A percentile compares a stretch with the other conserved stretches of the same genome.
Conservation (phyloP, 345 rosid genomes). For the Lenwebbia sp. region DNA sequence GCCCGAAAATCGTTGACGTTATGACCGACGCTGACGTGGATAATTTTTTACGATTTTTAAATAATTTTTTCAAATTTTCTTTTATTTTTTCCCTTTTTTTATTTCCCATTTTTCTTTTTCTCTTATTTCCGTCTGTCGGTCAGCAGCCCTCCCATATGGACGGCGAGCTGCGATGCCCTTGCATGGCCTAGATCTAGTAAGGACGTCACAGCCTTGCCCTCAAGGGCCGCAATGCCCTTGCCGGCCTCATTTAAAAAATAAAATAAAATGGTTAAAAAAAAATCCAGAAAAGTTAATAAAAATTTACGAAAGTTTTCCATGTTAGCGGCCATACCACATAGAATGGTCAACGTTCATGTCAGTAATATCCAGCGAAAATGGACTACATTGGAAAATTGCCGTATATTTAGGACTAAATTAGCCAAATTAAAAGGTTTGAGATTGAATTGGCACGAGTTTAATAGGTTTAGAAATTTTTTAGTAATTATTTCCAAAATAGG, state of each 20-base stretch:
- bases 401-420: too few relatives aligned
- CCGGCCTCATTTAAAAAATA: background rate
- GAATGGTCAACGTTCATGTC: rapidly evolving
- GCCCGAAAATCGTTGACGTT: rapidly evolving
- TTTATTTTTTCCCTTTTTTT: rapidly evolving
- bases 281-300: background rate
- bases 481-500: background rate
- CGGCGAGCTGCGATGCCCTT: rapidly evolving
- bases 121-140: background rate
- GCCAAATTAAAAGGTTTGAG: rapidly evolving
- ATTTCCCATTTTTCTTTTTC: background rate
- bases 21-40: rapidly evolving
- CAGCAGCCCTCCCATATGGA: too few relatives aligned
- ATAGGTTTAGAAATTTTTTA: too few relatives aligned
- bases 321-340: background rate
- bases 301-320: rapidly evolving
- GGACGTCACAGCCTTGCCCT: rapidly evolving
- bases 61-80: too few relatives aligned
- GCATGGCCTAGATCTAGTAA: background rate
- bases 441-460: background rate
- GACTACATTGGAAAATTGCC: too few relatives aligned
- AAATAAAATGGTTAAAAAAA: background rate
- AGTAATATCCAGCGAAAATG: background rate
- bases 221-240: background rate
- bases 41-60: too few relatives aligned